Conservation (phyloP, 1,284 basidiomycete species). For the Flammula alnicola region DNA sequence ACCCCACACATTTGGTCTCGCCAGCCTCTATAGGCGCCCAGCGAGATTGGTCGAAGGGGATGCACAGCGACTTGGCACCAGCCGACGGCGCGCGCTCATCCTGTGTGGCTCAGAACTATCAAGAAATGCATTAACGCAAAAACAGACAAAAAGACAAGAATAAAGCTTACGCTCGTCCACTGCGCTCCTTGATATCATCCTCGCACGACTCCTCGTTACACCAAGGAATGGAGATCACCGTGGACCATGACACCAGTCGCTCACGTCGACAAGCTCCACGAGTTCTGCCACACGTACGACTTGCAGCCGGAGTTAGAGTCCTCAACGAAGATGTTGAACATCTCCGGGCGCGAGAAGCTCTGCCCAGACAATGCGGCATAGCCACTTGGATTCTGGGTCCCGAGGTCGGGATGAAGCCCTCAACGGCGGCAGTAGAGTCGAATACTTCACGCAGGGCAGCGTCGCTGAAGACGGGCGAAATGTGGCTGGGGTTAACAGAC, state of each 20-base stretch:
- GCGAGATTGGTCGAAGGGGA: constrained; percentile 92
- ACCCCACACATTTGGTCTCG: constrained; percentile 86
- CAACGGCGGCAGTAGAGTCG: constrained; percentile 98
- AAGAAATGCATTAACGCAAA: constrained; percentile 19
- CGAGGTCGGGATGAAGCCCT: constrained; percentile 97
- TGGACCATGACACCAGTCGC: constrained; percentile 99
- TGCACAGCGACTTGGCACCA: constrained; percentile 96
- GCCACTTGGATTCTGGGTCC: constrained; percentile 97
- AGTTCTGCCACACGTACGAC: constrained; percentile 95
- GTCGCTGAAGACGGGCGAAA: constrained; percentile 94
- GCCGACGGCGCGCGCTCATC: constrained; percentile 97
- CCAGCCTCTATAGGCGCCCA: constrained; percentile 80
- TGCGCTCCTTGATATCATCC: constrained; percentile 97
- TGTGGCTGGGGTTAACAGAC: constrained; percentile 36
- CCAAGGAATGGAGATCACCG: constrained; percentile 97
- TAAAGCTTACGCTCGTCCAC: constrained; percentile 78
- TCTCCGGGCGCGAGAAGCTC: constrained; percentile 94
- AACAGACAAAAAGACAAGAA: constrained; percentile 15
- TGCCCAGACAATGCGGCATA: constrained; percentile 98
- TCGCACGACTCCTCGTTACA: constrained; percentile 95
- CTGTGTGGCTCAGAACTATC: constrained; percentile 78
- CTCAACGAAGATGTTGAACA: constrained; percentile 99
- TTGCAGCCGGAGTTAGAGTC: constrained; percentile 86
- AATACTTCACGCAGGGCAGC: constrained; percentile 97
- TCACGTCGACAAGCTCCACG: constrained; percentile 97